Base-by-base conservation (phyloP, 495 filamentous ascomycete species). In the Halenospora varia region DNA sequence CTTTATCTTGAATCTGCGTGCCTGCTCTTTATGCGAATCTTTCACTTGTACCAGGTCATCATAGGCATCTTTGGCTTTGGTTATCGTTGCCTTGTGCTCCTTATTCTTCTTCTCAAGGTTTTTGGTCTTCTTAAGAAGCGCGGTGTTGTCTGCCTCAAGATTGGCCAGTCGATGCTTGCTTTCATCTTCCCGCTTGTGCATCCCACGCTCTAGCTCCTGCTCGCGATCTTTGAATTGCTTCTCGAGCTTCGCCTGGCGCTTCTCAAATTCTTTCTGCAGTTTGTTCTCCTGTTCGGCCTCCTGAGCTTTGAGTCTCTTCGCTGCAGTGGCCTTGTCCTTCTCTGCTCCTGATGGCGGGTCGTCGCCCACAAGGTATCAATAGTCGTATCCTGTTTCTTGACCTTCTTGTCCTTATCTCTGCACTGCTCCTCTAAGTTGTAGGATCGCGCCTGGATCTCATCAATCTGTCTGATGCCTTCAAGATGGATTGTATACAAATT, bases 51-150 rank as follows among this genome's bases (percentile, higher is more conserved):
- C 24, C 23, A 63, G 25, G 25, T 51, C 42, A 18, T 63, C 40
- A 23, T 49, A 59, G n/a, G n/a, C n/a, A n/a, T n/a, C n/a, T 20
- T 59, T 47, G 25, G 44, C 56, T 59, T 59, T 49, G 29, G 42
- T 39, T 25, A 51, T 8, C 29, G 20, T 13, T 25, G 2, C 40
- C 20, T 23, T 51, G n/a, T 56, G 23, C 20, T 53, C 25, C 10
- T 26, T 50, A 17, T 48, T 4, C 29, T 6, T 35, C 29, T 35
- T 35, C 29, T 35, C 29, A 35, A 35, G 13, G 4, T 6, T 6
- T 13, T 35, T 57, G 25, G 57, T 19, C 41, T 41, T 49, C 50
- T 62, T 49, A 24, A 56, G 41, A 15, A 51, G 51, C 26, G 26
- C 18, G 8, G 19, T 18, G 18, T 52, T 51, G 10, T 57, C 41